Percentiles rank a stretch among this genome's conserved stretches.
These are phyloP conservation scores for Curvularia hawaiiensis DNA, from an alignment of 2,329 filamentous ascomycete species.

Conservation along the genomic window DNA sequence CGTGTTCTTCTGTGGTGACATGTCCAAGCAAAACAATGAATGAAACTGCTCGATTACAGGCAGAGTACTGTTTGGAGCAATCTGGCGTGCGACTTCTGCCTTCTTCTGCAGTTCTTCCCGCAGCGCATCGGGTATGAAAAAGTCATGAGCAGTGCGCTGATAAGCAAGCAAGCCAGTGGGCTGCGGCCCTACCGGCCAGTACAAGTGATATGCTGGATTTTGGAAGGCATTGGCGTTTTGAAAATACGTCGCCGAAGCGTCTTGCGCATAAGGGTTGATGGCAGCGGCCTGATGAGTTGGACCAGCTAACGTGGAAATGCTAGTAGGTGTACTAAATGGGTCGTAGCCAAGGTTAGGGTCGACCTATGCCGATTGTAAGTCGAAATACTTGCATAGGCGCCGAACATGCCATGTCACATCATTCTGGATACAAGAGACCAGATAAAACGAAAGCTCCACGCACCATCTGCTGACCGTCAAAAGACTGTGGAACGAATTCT, in stretches of 20 bases:
- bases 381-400: not conserved
- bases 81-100: slow-evolving; percentile 81
- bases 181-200: slow-evolving; percentile 84
- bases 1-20: slow-evolving; percentile 76
- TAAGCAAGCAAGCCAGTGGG: slow-evolving; percentile 81
- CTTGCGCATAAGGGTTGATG: slow-evolving; percentile 75
- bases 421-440: not conserved
- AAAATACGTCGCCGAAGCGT: slow-evolving; percentile 71
- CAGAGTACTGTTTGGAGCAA: slow-evolving; percentile 78
- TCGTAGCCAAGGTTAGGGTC: slow-evolving; percentile 51
- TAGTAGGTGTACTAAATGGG: slow-evolving; percentile 49
- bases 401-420: not conserved
- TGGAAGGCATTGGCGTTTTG: slow-evolving; percentile 61
- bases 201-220: slow-evolving; percentile 77
- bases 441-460: slow-evolving; percentile 29
- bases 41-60: slow-evolving; percentile 87
- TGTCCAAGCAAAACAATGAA: slow-evolving; percentile 87
- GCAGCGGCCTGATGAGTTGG: slow-evolving; percentile 46
- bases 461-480: slow-evolving; percentile 56
- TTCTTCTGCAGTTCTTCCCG: slow-evolving; percentile 90
- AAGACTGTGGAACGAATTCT: slow-evolving; percentile 62
- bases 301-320: slow-evolving; percentile 42
- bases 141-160: slow-evolving; percentile 85
- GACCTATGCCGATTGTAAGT: slow-evolving; percentile 30
- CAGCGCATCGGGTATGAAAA: slow-evolving; percentile 86